Base-by-base conservation (phyloP, 2,329 filamentous ascomycete genomes). In the Penicillium corylophilum region DNA sequence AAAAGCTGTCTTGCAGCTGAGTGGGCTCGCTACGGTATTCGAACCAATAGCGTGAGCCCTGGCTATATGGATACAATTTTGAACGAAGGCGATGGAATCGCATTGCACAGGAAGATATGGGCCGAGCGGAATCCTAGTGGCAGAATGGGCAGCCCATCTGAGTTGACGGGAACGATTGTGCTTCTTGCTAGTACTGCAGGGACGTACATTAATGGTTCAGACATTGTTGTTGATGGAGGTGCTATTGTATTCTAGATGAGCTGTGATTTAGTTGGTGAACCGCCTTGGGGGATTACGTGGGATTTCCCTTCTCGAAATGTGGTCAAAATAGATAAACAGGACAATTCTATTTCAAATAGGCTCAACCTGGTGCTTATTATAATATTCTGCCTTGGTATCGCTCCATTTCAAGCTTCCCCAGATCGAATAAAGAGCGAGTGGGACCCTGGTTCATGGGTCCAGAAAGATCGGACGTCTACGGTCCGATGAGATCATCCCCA, bases 31-130 rank as follows among this genome's bases (percentile, higher is more conserved):
- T 79, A 86, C 64, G 88, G 88, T 0, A 88, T 92, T 54, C 72
- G 85, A 2, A 84, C 88, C 5, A 91, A 92, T 60, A 82, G 77
- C 16, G 77, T 92, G 40, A 84, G 79, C 35, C 88, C 88, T 0
- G 88, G 88, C 0, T 91, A 91, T 61, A 89, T 90, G 83, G 87
- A 89, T 62, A 90, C 87, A 0, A 81, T 89, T 12, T 70, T 91
- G 43, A 91, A 90, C 62, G 84, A 84, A 53, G 85, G 85, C 0
- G 77, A 80, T 7, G 82, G 81, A 0, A 66, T 89, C 42, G 76
- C 76, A 10, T 74, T 75, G 33, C 78, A 79, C 33, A 74, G 81
- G 51, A 71, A 72, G 26, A 74, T 78, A 2, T 89, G 86, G 86
- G 75, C 75, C 20, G 72, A 71, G 29, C 73, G 83, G 49, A 84